A percentile compares a stretch with the other conserved stretches of the same genome.
phyloP scores from a whole-genome alignment of 2,329 filamentous ascomycete genomes.

The Trichophyton verrucosum region DNA sequence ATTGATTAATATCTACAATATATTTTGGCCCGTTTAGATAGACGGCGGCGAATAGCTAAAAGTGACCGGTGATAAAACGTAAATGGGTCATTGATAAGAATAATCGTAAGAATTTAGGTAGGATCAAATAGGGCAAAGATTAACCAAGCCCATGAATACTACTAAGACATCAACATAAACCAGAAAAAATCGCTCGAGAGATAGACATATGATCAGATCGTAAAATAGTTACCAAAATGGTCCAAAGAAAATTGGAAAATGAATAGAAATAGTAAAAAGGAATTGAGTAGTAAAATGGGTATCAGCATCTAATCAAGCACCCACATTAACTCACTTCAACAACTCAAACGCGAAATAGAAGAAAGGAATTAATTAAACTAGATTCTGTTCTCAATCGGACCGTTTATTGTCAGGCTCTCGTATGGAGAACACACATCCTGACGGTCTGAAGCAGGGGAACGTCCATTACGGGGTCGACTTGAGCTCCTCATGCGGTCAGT shows the following conservation, averaged over 20 bases:
- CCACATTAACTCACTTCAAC: not conserved
- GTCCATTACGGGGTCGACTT: slow-evolving; percentile 39
- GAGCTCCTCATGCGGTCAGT: slow-evolving; percentile 49
- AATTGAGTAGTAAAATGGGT: not conserved
- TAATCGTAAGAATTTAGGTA: not conserved
- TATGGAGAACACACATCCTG: slow-evolving; percentile 19
- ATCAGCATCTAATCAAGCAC: not conserved
- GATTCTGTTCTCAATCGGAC: not conserved
- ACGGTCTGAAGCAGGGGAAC: slow-evolving; percentile 30
- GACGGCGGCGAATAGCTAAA: not conserved
- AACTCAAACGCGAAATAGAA: not conserved
- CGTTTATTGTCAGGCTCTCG: slow-evolving; percentile 17
- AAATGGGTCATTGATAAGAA: not conserved
- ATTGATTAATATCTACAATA: too few species aligned
- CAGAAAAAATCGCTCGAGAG: not conserved
- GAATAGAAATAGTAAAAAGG: not conserved
- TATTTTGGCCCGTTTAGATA: too few species aligned
- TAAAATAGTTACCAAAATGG: not conserved
- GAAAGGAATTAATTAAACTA: not conserved
- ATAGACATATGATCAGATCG: not conserved
- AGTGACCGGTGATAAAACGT: not conserved
- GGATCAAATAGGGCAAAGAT: not conserved
- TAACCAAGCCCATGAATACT: not conserved
- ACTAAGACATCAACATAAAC: not conserved
- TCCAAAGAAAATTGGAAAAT: not conserved